Base-by-base conservation (phyloP, 345 rosid species). In the Combretum micranthum region DNA sequence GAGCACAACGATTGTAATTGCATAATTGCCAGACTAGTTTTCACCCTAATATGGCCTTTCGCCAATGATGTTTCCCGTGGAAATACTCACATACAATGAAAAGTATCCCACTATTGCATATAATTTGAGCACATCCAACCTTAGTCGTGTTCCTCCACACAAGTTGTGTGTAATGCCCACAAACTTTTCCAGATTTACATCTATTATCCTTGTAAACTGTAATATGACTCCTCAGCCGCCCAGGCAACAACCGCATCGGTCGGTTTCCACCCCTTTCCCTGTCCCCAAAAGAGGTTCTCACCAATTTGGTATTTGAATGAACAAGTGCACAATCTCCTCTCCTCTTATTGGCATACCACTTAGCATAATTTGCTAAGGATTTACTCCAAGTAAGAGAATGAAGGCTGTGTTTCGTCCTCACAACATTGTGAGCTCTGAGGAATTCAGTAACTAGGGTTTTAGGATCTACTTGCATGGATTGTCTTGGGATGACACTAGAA, bases 271-370 rank as follows among this genome's bases (percentile, higher is more conserved):
- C 57, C 2, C n/a, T 20, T 21, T 14, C 64, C 64, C 12, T 53
- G 37, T 13, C 64, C 64, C 64, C 64, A 61, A 25, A 61, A 61
- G 42, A 61, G 21, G 64, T 61, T 61, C 64, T 61, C 64, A 3
- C 64, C 64, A 20, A 61, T 22, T 43, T 43, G 21, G 20, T 22
- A 3, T 19, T 14, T 11, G 64, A 61, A 50, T 61, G 64, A 42
- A 51, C 17, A 6, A 61, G 50, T 39, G 50, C 57, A 44, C 64
- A 61, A 50, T 61, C 64, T 16, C 49, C 39, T 15, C 57, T 61
- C 57, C 64, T 61, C 32, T 17, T 23, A 25, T 52, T 44, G 19
- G 64, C 56, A 19, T 52, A 52, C 64, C 64, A 49, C 47, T 60
- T 60, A 14, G 64, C 64, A 21, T 60, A 60, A 17, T 42, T 50